Conservation (phyloP, 2,329 filamentous ascomycete genomes). For the Cladosporium oxysporum region DNA sequence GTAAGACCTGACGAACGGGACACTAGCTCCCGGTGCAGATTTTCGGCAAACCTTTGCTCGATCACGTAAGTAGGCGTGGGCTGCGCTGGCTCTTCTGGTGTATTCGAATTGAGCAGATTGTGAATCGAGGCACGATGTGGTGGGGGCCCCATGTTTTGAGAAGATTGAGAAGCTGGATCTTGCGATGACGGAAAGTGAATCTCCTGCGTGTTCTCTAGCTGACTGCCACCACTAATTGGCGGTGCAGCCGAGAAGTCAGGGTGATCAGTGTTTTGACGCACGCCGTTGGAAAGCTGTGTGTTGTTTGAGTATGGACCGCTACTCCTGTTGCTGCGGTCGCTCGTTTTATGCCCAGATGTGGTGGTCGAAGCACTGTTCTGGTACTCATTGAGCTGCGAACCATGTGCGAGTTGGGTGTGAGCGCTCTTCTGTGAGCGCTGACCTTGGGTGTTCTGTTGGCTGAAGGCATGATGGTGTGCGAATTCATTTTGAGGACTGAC, state of each 20-base stretch:
- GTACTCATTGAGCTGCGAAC: conserved; percentile 62
- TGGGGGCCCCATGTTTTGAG: conserved; percentile 39
- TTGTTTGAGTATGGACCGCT: conserved; percentile 63
- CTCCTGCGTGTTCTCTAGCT: conserved; percentile 66
- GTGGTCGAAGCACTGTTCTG: conserved; percentile 90
- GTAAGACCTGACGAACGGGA: conserved; percentile 72
- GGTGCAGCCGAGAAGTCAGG: conserved; percentile 58
- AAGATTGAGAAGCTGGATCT: conserved; percentile 42
- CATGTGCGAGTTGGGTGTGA: conserved; percentile 60
- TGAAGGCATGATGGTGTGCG: conserved; percentile 21
- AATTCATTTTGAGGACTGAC: conserved; percentile 35
- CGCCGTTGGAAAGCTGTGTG: conserved; percentile 72
- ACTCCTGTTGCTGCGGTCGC: conserved; percentile 49
- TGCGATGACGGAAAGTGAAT: conserved; percentile 42
- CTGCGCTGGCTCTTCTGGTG: conserved; percentile 22
- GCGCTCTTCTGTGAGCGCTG: conserved; percentile 67
- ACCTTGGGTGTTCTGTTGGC: conserved; percentile 48
- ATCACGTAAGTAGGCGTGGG: conserved; percentile 41
- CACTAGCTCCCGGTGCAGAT: conserved; percentile 65
- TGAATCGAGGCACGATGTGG: conserved; percentile 35
- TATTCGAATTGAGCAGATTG: conserved; percentile 44
- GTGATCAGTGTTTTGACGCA: conserved; percentile 45
- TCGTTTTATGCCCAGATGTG: conserved; percentile 76
- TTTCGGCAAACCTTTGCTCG: conserved; percentile 54
- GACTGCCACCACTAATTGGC: conserved; percentile 53